Base-by-base conservation (phyloP, 2,329 filamentous ascomycete species). In the Alternaria dauci region DNA sequence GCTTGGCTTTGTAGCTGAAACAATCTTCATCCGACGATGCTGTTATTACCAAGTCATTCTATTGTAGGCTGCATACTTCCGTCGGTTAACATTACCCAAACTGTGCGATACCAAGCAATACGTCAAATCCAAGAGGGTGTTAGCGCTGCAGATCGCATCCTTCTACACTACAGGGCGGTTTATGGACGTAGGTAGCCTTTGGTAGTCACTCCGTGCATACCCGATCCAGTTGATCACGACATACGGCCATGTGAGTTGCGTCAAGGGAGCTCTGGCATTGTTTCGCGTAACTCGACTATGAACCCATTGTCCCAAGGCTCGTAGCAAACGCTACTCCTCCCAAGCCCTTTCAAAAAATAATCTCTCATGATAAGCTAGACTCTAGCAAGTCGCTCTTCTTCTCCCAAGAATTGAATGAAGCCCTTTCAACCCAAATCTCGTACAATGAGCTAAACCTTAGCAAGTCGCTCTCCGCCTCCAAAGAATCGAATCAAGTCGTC, bases 71-170 rank as follows among this genome's bases (percentile, higher is more conserved):
- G 23, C 46, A 50, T 50, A 14, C 46, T 50, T 50, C 46, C 20
- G 32, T 26, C 46, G 46, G 46, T 50, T 36, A 50, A 50, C 34
- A 50, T 38, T 50, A 38, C 32, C 34, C 30, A 11, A 50, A 14
- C 23, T 32, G 46, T 36, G 23, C 14, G 23, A 50, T 38, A 50
- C 46, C 32, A 38, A 50, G 46, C 16, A 36, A 50, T 4, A 50
- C 32, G 30, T 50, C 20, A 34, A 25, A 36, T 20, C 14, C 9
- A 5, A n/a, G 8, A 50, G 14, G 12, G 46, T 36, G 18, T 20
- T 36, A 20, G 4, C 46, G 5, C 16, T n/a, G 30, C 46, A 25
- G 30, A 36, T 36, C 30, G 8, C 20, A 42, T 42, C 20, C 12
- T 3, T 25, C 39, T 25, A 25, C 12, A 16, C 20, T 25, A 8